Percentiles rank a stretch among this genome's conserved stretches.
These are phyloP conservation scores for Pseudevernia furfuracea DNA, from an alignment of 495 filamentous ascomycete genomes.

Conservation along the genomic window DNA sequence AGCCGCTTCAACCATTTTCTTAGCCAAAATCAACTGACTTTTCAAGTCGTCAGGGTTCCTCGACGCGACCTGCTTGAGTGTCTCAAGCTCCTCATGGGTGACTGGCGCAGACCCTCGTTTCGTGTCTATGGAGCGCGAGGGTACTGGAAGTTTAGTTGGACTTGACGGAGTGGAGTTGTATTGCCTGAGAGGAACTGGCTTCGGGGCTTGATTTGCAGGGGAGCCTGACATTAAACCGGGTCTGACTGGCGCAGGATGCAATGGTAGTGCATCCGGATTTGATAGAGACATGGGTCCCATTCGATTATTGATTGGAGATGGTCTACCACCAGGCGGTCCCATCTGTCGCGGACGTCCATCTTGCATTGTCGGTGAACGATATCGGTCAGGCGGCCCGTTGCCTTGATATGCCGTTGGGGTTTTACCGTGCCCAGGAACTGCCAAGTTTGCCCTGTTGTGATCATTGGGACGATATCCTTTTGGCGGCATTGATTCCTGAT, in stretches of 20 bases:
- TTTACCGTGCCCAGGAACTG: not conserved
- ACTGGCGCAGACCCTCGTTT: slow-evolving; percentile 45
- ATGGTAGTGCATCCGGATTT: slow-evolving; percentile 37
- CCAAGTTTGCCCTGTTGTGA: not conserved
- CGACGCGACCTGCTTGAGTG: slow-evolving; percentile 57
- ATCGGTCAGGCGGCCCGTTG: slow-evolving; percentile 9
- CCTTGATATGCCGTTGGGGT: slow-evolving; percentile 6
- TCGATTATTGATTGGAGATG: slow-evolving; percentile 14
- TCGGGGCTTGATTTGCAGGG: slow-evolving; percentile 30
- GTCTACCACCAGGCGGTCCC: slow-evolving; percentile 14
- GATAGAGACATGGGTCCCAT: slow-evolving; percentile 25
- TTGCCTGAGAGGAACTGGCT: slow-evolving; percentile 29
- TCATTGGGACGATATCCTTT: slow-evolving; percentile 8
- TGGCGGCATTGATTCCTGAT: not conserved
- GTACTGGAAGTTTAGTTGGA: slow-evolving; percentile 21
- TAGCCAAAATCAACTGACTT: slow-evolving; percentile 64
- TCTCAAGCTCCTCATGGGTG: slow-evolving; percentile 69
- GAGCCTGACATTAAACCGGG: slow-evolving; percentile 56
- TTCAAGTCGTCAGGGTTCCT: slow-evolving; percentile 63
- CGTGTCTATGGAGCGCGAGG: slow-evolving; percentile 18
- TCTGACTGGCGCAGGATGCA: slow-evolving; percentile 74
- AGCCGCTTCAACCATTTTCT: slow-evolving; percentile 80
- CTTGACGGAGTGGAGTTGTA: slow-evolving; percentile 30
- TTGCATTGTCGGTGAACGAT: slow-evolving; percentile 12
- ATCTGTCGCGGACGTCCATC: slow-evolving; percentile 9